Base-by-base conservation (phyloP, 495 filamentous ascomycete species). In the Platismatia glauca region DNA sequence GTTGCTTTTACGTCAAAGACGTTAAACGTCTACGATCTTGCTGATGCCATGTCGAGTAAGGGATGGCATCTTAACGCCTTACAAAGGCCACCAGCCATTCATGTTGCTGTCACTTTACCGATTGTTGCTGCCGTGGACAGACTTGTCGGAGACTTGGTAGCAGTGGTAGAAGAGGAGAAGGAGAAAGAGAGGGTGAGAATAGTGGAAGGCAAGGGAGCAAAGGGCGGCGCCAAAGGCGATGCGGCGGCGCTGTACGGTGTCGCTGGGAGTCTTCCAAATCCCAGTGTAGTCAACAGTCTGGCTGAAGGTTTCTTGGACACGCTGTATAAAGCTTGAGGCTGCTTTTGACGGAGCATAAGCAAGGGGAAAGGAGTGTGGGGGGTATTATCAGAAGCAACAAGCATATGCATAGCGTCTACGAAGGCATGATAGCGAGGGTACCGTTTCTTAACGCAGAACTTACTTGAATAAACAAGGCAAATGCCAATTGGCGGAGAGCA, bases 21-120 rank as follows among this genome's bases (percentile, higher is more conserved):
- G 50, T 79, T 98, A 34, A 85, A 94, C 71, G 84, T 89, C 41
- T 95, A 95, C 71, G 91, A 97, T 65, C 81, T 95, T 60, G 90
- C 90, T 31, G 90, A 95, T 76, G 86, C 80, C 61, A 86, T 99
- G 85, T 82, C 79, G 55, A 78, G 78, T 4, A 84, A 84, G 67
- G 94, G 94, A 29, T 99, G 94, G 94, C 94, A 97, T 74, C 80
- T 99, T 55, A 99, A 96, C 69, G 90, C 93, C 9, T 79, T 97
- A 58, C 94, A 99, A 71, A 84, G 84, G 57, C 94, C 94, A 11
- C 83, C 95, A 0, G 95, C 90, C n/a, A 89, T 99, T 27, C 94
- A 99, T 74, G 87, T 96, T 33, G 94, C 94, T n/a, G 89, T 97
- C 56, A 97, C 95, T 2, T 67, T 91, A 67, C 94, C 93, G 16